Evolutionary conservation across 495 filamentous ascomycete species (phyloP).

Genomic region (Podospora comata): DNA sequence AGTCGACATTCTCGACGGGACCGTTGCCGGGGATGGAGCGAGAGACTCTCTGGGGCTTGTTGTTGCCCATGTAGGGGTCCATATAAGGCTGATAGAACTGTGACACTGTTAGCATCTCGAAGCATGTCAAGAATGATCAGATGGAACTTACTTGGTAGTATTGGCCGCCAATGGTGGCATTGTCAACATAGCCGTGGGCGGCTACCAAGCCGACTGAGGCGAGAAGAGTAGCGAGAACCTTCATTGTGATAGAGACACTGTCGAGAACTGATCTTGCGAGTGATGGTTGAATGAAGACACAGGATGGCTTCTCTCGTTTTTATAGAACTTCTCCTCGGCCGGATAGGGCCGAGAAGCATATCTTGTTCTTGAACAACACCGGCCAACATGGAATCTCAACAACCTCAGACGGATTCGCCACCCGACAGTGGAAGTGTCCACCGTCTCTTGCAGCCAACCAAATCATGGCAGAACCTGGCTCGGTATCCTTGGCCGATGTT

Average conservation of each 20-base stretch:
- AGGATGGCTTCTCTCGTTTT: no score
- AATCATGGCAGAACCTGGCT: constrained; percentile 9
- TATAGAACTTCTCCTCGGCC: background rate
- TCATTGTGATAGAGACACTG: constrained; percentile 25
- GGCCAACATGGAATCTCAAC: background rate
- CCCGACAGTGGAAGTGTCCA: constrained; percentile 1
- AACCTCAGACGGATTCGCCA: background rate
- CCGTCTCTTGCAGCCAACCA: constrained; percentile 7
- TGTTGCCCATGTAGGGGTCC: constrained; percentile 48
- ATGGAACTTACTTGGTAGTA: constrained; percentile 26
- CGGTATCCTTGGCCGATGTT: constrained; percentile 17
- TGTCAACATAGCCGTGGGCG: constrained; percentile 60
- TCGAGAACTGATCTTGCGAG: background rate
- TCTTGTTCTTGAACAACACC: background rate
- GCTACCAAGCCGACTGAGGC: constrained; percentile 52
- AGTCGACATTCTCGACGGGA: constrained; percentile 47
- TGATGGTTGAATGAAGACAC: background rate
- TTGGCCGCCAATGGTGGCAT: constrained; percentile 44
- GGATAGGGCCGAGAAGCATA: background rate
- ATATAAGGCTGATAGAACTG: constrained; percentile 38
- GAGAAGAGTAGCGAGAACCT: constrained; percentile 40
- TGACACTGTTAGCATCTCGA: background rate
- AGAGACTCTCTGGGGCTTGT: constrained; percentile 41
- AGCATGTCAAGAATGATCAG: background rate
- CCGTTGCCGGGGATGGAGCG: constrained; percentile 50